Base-by-base conservation (phyloP, 108 stramenopile genomes). In the Nitzschia sp. region DNA sequence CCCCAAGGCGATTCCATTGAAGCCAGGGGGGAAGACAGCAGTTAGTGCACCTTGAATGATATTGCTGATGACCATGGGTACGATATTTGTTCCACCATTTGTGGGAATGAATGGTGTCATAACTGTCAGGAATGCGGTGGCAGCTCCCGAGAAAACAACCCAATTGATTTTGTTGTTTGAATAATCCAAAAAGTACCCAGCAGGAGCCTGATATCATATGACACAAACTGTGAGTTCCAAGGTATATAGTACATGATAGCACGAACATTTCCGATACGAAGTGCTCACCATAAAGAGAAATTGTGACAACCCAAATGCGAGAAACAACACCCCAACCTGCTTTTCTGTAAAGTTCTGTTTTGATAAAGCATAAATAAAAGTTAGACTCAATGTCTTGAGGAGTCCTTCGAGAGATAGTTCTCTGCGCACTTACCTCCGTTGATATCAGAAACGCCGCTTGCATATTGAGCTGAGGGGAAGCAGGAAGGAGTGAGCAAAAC, bases 101-200 rank as follows among this genome's bases (percentile, higher is more conserved):
- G 67, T 55, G 7, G 88, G 83, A 8, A 74, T 82, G 0, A 84
- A 24, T 10, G 85, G 83, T 14, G 83, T 82, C 19, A 80, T 38
- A 21, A 89, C 60, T n/a, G 88, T 89, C 34, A 86, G 57, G 3
- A 69, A 10, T 7, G 88, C 71, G 9, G 85, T 85, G 20, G 64
- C 61, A 42, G 78, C 53, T 8, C 77, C 76, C 10, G 85, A 81
- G 10, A 53, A 63, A 38, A 57, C 76, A 17, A 89, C 70, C 63
- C 76, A 76, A 24, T 67, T 40, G 14, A 85, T 84, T 57, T 89
- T 89, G 48, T 79, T 58, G 60, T 85, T 81, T 11, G 85, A 82
- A 41, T 84, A 84, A 44, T 89, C 88, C 73, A 89, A 73, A 48
- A 86, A 77, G 72, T 89, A 89, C 19, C 88, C 88, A 53, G 81